A percentile compares a stretch with the other conserved stretches of the same genome.
phyloP scores from a whole-genome alignment of 257 asterid genomes.

The Leonotis leonurus region DNA sequence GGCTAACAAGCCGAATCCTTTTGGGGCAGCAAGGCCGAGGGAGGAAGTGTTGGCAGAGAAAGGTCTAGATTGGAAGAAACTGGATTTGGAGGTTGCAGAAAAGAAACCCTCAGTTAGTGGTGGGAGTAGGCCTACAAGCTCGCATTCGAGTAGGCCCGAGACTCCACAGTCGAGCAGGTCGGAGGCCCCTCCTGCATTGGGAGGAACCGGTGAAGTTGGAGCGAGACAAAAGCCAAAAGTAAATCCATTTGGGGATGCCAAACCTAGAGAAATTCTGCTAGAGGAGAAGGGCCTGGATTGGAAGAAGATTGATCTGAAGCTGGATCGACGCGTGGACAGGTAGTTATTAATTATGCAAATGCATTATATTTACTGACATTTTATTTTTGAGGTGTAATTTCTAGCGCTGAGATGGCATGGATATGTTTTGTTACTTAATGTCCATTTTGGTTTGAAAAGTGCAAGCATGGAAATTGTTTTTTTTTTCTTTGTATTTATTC shows the following conservation, averaged over 20 bases:
- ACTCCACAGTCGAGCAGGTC: slow-evolving; percentile 58
- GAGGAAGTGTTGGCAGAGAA: slow-evolving; percentile 94
- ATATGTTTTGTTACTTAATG: background rate
- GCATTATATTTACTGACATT: background rate
- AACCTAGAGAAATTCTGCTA: slow-evolving; percentile 95
- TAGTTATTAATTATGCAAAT: slow-evolving; percentile 8
- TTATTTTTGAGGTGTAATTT: background rate
- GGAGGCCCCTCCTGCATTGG: slow-evolving; percentile 32
- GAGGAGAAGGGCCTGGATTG: slow-evolving; percentile 91
- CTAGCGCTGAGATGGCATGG: background rate
- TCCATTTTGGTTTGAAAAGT: background rate
- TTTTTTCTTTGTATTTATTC: background rate
- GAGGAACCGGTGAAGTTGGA: slow-evolving; percentile 33
- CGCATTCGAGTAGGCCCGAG: slow-evolving; percentile 83
- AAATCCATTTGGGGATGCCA: slow-evolving; percentile 94
- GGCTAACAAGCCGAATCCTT: slow-evolving; percentile 72
- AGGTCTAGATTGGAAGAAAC: slow-evolving; percentile 91
- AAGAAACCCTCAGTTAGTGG: slow-evolving; percentile 41
- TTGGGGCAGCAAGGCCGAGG: slow-evolving; percentile 94
- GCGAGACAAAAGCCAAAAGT: slow-evolving; percentile 69
- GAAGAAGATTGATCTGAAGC: slow-evolving; percentile 84
- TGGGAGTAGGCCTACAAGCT: slow-evolving; percentile 71
- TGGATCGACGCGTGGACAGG: slow-evolving; percentile 84
- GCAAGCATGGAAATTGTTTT: background rate
- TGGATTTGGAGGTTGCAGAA: slow-evolving; percentile 62